A percentile compares a stretch with the other conserved stretches of the same genome.
Evolutionary conservation across 2,329 filamentous ascomycete genomes (phyloP).

Genomic region (Thelonectria rubi): DNA sequence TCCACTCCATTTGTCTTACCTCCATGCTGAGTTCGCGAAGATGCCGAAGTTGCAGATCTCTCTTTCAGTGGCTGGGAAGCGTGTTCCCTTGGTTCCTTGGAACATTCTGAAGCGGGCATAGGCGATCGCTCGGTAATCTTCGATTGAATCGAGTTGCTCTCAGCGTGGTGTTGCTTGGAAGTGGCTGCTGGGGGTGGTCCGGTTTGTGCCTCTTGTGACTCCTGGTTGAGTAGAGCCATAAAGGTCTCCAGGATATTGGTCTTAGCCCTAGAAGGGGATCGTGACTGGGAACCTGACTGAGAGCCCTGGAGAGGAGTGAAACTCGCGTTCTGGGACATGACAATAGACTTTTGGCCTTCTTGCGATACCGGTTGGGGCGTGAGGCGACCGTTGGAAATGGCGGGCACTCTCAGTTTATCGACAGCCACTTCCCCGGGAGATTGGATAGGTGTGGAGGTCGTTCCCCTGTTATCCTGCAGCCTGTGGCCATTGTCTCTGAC

Average conservation of each 20-base stretch:
- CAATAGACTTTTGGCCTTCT: neutral
- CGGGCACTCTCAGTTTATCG: neutral
- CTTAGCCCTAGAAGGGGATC: neutral
- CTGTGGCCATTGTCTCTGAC: neutral
- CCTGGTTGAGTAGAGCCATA: slow-evolving; percentile 27
- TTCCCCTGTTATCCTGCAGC: neutral
- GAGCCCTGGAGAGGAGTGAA: neutral
- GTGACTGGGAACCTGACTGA: neutral
- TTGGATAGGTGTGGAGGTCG: neutral
- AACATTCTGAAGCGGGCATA: neutral
- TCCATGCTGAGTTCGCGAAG: slow-evolving; percentile 7
- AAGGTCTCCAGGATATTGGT: slow-evolving; percentile 33
- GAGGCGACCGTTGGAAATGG: neutral
- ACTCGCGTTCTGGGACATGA: neutral
- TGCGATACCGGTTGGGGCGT: neutral
- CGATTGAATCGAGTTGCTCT: neutral
- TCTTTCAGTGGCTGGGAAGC: neutral
- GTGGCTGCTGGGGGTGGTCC: neutral
- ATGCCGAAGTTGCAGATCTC: neutral
- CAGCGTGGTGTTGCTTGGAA: neutral
- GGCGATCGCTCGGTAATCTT: neutral
- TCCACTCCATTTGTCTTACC: slow-evolving; percentile 23
- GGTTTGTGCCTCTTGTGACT: slow-evolving; percentile 12
- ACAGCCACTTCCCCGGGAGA: neutral
- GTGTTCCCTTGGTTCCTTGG: neutral